Evolutionary conservation across 139 green algal genomes (phyloP).

Genomic region (Chlamydomonas incerta): DNA sequence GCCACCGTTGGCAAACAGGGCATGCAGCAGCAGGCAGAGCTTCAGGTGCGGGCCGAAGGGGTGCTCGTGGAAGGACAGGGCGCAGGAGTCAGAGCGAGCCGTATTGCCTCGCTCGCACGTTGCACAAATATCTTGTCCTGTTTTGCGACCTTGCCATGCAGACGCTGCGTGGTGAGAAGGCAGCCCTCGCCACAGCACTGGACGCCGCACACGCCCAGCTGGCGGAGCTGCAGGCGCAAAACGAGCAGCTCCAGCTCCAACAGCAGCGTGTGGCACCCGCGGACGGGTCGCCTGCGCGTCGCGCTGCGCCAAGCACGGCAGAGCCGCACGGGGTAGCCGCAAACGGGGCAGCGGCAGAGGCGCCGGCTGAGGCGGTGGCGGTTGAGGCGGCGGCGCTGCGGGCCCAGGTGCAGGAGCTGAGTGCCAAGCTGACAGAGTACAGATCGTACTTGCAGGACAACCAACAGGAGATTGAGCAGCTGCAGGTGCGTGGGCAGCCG

Average conservation of each 20-base stretch:
- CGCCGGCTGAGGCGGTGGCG: no score
- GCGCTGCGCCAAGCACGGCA: no score
- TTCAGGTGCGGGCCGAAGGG: background rate
- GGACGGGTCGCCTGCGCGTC: background rate
- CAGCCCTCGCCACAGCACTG: background rate
- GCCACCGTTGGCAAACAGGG: background rate
- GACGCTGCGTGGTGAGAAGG: slow-evolving; percentile 27
- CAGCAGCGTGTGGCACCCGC: background rate
- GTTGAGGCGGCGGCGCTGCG: background rate
- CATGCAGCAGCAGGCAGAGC: background rate
- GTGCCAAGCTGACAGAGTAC: slow-evolving; percentile 28
- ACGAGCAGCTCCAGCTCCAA: background rate
- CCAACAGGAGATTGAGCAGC: slow-evolving; percentile 30
- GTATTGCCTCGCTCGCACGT: background rate
- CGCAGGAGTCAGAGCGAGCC: background rate
- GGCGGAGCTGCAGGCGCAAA: background rate
- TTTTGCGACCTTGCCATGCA: background rate
- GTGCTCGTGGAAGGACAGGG: background rate
- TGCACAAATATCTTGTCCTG: background rate
- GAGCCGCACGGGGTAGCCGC: no score
- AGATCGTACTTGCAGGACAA: slow-evolving; percentile 22
- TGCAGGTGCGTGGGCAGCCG: background rate
- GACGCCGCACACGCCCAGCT: slow-evolving; percentile 1
- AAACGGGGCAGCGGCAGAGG: no score
- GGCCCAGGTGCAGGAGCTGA: background rate